Evolutionary conservation across 2,329 filamentous ascomycete species (phyloP), one percentile per base, ranked within the genome.

Genomic region (Beauveria sp.): DNA sequence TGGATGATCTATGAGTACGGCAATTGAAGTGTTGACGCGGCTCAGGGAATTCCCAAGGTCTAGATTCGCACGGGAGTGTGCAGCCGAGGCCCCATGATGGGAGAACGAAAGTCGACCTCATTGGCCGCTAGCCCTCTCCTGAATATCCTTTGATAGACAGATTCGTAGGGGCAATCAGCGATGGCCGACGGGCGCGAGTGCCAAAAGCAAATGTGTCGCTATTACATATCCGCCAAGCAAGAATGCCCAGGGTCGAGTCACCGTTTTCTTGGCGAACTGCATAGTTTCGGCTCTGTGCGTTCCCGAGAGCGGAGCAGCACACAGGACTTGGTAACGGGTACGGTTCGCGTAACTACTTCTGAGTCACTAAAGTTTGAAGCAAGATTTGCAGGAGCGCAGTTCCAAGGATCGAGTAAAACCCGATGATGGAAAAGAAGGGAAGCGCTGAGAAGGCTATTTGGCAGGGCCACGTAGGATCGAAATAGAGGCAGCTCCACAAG

Each of bases 361-460:
- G 52, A 55, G 38, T 55, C 52, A 55, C 28, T 2, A 24, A 8
- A 31, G 5, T 38, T 16, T 10, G 34, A 16, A 6, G 34, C 34
- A 38, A 38, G 34, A 16, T 38, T 20, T 52, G 51, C 38, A 22
- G 40, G 40, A 31, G 22, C 6, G 22, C 18, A 24, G 16, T 54
- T 34, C 14, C 14, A 14, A 28, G 18, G 12, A 42, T 14, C 14
- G 22, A 42, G 14, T 6, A 26, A 40, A 43, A 26, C n/a, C 18
- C 4, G 38, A 42, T 4, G 22, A 42, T 26, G 26, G 51, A 54
- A 54, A 26, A 20, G 8, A 28, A 54, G 51, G n/a, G 52, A 45
- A 45, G n/a, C 52, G 52, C 24, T n/a, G 26, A 56, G 26, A 46
- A 46, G 52, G 52, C 52, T 55, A 55, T 45, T 57, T 57, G n/a